Evolutionary conservation across 768 basidiomycete genomes (phyloP), one percentile per base, ranked within the genome.

Genomic region (Kwoniella dejecticola): DNA sequence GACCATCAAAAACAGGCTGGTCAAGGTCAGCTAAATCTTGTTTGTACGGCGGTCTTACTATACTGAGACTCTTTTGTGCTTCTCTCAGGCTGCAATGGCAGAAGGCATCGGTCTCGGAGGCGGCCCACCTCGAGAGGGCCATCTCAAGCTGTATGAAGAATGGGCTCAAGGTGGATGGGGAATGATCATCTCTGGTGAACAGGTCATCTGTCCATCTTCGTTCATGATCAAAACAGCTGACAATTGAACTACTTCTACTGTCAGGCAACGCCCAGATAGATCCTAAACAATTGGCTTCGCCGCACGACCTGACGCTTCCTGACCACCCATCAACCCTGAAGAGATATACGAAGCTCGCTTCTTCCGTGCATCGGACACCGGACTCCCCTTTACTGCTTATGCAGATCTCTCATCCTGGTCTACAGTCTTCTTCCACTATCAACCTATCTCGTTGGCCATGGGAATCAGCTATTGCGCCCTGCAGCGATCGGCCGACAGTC

Each of bases 161-260:
- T 97, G 93, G 92, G 85, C 86, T 1, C 76, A 81, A 53, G 84
- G 88, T 11, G 83, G 83, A 47, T 97, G 90, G 90, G 94, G 91
- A 0, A 90, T 96, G 83, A 80, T 95, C 46, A 76, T 94, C 27
- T 91, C 93, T 0, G 94, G 94, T 81, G 12, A 57, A 74, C 17
- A 2, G n/a, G n/a, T 10, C 24, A 41, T 8, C 10, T 23, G 40
- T 45, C 21, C 29, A 38, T 21, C 29, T 42, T 13, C 13, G n/a
- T 41, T 33, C 13, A 19, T 31, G 29, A 52, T 12, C n/a, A 15
- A 30, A 36, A 52, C 4, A n/a, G n/a, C n/a, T n/a, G n/a, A n/a
- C n/a, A n/a, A n/a, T n/a, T n/a, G n/a, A n/a, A n/a, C n/a, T n/a
- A n/a, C n/a, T 84, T 63, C 82, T 12, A 36, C 2, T 26, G 27